Evolutionary conservation across 257 asterid species (phyloP), one percentile per base, ranked within the genome.

Genomic region (Solanum chilense): DNA sequence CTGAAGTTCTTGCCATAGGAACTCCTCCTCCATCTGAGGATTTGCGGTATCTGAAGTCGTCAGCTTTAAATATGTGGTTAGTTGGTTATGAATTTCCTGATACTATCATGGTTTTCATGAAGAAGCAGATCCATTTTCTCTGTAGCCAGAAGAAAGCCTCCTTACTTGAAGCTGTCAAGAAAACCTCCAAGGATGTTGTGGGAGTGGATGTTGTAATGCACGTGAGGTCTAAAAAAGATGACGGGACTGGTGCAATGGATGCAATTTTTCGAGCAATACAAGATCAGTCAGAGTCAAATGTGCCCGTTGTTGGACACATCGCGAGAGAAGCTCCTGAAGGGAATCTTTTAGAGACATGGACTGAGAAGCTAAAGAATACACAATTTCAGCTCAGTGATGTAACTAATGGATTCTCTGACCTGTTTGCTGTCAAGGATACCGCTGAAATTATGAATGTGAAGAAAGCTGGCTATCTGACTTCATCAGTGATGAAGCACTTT

Each of bases 21-120:
- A 93, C 93, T 78, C 95, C 95, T 27, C 95, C 95, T 20, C 91
- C 89, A 20, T 93, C 94, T 0, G 92, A 93, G 75, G 95, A 93
- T 78, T 85, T 93, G 82, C 91, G 93, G 62, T 93, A 93, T 85
- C 75, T 90, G 82, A 93, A 93, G 49, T 93, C 88, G 52, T 71
- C 90, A 7, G 90, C 90, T 41, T 68, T 88, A 82, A 88, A 88
- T 39, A 45, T 88, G 82, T 88, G 90, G 90, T 58, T 88, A 86
- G 45, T 88, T 5, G 88, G 90, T 9, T 88, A 88, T 70, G 90
- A 88, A 52, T 88, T 88, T 60, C 90, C 90, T 6, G 90, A 88
- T 81, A 88, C 90, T 25, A 88, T 88, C 39, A 88, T 88, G 90
- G 90, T 88, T 82, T 88, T 88, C 68, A 88, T 88, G 90, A 86